A percentile compares a stretch with the other conserved stretches of the same genome.
phyloP scores from a whole-genome alignment of 148 eudicot species.

The Dianthus caryophyllus region DNA sequence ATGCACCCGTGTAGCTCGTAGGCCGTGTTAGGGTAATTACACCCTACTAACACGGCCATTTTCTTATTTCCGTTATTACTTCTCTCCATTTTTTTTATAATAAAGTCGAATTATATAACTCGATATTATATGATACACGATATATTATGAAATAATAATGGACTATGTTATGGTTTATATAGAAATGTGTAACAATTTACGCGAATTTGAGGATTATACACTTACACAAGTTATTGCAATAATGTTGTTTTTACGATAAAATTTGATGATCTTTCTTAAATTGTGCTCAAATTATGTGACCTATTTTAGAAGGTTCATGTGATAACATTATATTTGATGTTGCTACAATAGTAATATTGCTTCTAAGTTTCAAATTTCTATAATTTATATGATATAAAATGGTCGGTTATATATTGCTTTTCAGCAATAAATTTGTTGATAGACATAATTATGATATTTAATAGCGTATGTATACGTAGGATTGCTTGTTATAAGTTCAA shows the following conservation, averaged over 20 bases:
- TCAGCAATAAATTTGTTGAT: conserved; percentile 6
- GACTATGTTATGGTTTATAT: conserved; percentile 2
- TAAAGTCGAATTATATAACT: background rate
- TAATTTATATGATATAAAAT: background rate
- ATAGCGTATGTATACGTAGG: background rate
- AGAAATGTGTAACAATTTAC: background rate
- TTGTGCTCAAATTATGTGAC: background rate
- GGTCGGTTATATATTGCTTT: conserved; percentile 16
- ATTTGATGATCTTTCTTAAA: conserved; percentile 11
- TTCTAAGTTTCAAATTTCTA: conserved; percentile 20
- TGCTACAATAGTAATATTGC: conserved; percentile 12
- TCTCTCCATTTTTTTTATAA: background rate
- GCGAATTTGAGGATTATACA: conserved; percentile 11
- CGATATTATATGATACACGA: background rate
- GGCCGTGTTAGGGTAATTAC: conserved; percentile 34
- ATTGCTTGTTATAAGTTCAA: conserved; percentile 9
- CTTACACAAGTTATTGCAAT: background rate
- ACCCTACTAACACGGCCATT: conserved; percentile 35
- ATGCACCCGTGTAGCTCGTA: conserved; percentile 35
- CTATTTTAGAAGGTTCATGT: background rate
- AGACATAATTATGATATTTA: background rate
- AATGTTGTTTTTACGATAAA: background rate
- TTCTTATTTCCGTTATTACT: conserved; percentile 23
- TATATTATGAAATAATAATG: background rate
- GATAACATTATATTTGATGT: background rate